Conservation (phyloP, 2,329 filamentous ascomycete genomes). For the Scortechinia acanthostroma region DNA sequence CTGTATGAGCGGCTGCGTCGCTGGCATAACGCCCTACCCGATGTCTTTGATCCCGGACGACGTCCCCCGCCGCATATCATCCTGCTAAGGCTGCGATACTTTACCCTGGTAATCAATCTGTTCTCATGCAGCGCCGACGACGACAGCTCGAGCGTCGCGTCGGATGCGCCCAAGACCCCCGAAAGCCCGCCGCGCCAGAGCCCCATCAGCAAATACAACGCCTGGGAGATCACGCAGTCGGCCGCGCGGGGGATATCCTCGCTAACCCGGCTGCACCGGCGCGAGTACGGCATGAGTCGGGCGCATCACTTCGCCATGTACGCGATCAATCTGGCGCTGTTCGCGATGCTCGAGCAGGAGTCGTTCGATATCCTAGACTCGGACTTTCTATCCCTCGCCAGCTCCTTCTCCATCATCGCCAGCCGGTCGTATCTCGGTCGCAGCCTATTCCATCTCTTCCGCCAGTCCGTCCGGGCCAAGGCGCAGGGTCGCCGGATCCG, state of each 20-base stretch:
- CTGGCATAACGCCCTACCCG: conserved; percentile 19
- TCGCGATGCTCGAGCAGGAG: conserved; percentile 17
- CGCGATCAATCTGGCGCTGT: conserved; percentile 24
- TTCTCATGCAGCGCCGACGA: conserved; percentile 15
- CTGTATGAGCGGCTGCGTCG: conserved; percentile 16
- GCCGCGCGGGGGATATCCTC: conserved; percentile 18
- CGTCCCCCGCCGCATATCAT: neutral
- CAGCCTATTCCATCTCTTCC: conserved; percentile 23
- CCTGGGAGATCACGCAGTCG: conserved; percentile 12
- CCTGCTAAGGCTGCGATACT: conserved; percentile 15
- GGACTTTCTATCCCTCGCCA: conserved; percentile 21
- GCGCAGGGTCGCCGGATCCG: conserved; percentile 17
- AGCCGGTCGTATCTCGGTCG: conserved; percentile 19
- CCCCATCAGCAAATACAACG: conserved; percentile 11
- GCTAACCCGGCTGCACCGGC: conserved; percentile 17
- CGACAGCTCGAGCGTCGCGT: conserved; percentile 7
- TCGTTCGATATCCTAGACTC: conserved; percentile 19
- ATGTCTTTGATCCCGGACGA: neutral
- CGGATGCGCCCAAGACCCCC: conserved; percentile 8
- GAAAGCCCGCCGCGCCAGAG: conserved; percentile 14
- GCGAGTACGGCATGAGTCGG: conserved; percentile 20
- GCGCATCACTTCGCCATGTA: conserved; percentile 25
- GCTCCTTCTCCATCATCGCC: conserved; percentile 20
- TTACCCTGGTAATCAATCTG: conserved; percentile 21
- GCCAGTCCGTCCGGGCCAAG: conserved; percentile 8